Percentiles rank a stretch among this genome's conserved stretches.
phyloP scores from a whole-genome alignment of 306 rosid species.

The Casuarina glauca region DNA sequence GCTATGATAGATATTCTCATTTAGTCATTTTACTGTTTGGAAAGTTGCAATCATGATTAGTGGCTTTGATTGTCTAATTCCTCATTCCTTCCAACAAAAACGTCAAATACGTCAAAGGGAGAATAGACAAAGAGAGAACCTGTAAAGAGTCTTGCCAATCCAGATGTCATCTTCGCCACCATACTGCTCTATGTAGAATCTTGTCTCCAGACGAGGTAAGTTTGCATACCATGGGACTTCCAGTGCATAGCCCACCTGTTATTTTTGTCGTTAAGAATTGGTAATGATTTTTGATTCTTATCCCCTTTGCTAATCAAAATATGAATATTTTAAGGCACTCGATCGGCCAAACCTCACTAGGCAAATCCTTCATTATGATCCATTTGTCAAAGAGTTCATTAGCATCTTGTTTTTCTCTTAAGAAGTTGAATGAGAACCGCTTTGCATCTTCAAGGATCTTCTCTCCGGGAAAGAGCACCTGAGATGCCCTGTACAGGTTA shows the following conservation, averaged over 20 bases:
- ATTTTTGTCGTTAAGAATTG: neutral
- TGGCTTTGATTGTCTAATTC: too few relatives aligned
- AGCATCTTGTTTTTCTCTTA: constrained; percentile 54
- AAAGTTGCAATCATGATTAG: too few relatives aligned
- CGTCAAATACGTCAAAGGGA: too few relatives aligned
- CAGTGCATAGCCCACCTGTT: constrained; percentile 71
- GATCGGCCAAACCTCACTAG: constrained; percentile 60
- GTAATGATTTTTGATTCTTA: neutral
- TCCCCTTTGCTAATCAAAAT: too few relatives aligned
- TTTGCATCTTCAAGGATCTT: constrained; percentile 65
- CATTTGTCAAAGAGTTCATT: constrained; percentile 80
- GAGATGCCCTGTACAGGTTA: constrained; percentile 67
- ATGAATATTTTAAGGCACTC: too few relatives aligned
- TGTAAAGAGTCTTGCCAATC: constrained; percentile 97
- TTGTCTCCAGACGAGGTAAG: constrained; percentile 73
- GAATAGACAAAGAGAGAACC: constrained; percentile 34
- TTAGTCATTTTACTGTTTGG: too few relatives aligned
- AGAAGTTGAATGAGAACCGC: constrained; percentile 53
- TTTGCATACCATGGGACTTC: constrained; percentile 89
- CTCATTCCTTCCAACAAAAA: too few relatives aligned
- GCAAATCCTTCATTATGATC: constrained; percentile 76
- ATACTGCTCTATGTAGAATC: constrained; percentile 76
- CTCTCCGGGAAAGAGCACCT: constrained; percentile 70
- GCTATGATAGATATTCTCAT: too few relatives aligned
- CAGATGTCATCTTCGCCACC: constrained; percentile 80